phyloP scores from a whole-genome alignment of 345 rosid genomes.

The Syzygium grande region DNA sequence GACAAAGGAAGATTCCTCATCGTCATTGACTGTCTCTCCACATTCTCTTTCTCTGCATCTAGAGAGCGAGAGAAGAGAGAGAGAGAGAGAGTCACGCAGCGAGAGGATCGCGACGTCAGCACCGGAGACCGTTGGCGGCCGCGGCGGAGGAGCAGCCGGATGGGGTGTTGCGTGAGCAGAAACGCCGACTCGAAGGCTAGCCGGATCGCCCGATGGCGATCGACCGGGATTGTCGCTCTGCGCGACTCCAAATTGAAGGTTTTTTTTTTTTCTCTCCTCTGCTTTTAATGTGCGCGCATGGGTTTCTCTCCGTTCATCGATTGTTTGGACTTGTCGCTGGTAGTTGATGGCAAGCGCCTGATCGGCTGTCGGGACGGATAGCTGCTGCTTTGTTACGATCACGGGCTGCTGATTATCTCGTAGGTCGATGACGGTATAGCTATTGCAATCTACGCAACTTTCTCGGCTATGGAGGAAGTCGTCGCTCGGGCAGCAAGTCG shows the following conservation, averaged over 20 bases:
- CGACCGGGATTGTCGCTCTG: conserved; percentile 88
- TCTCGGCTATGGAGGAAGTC: not conserved
- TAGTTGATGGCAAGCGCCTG: not conserved
- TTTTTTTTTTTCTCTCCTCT: conserved; percentile 9
- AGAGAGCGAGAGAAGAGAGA: not conserved
- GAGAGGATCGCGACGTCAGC: not conserved
- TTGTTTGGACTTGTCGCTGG: not conserved
- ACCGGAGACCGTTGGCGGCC: not conserved
- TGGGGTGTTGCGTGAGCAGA: conserved; percentile 84
- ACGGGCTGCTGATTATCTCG: not conserved
- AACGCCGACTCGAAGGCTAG: conserved; percentile 55
- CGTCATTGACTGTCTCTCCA: not conserved
- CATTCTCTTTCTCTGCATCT: not conserved
- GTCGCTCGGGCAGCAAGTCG: not conserved
- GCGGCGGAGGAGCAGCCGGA: conserved; percentile 13
- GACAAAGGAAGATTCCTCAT: not conserved
- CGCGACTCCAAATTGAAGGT: conserved; percentile 95
- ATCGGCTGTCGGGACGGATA: not conserved
- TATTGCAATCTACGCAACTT: not conserved
- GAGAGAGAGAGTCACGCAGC: not conserved
- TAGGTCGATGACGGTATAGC: not conserved
- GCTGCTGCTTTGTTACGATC: not conserved
- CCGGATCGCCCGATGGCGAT: conserved; percentile 81
- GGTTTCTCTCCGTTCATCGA: not conserved
- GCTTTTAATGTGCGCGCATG: not conserved